A percentile compares a stretch with the other conserved stretches of the same genome.
These are phyloP conservation scores for Podospora fimiseda DNA, from an alignment of 495 filamentous ascomycete genomes.

Conservation along the genomic window DNA sequence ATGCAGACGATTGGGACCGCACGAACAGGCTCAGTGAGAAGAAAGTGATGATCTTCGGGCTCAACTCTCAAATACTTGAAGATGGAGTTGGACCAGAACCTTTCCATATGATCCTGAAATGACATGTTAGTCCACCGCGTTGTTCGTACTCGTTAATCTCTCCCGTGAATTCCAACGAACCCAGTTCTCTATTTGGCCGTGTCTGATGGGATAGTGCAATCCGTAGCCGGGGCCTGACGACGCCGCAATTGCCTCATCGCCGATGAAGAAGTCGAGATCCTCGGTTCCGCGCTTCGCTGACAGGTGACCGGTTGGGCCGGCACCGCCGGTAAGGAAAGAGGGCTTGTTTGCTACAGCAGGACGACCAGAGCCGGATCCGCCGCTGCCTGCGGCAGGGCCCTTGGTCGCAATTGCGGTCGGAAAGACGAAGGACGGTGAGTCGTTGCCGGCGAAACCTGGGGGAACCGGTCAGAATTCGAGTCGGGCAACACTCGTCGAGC, in stretches of 20 bases:
- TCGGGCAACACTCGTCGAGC: not conserved
- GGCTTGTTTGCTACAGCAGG: slow-evolving; percentile 91
- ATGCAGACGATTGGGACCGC: not conserved
- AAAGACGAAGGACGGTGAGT: slow-evolving; percentile 98
- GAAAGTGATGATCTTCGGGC: slow-evolving; percentile 96
- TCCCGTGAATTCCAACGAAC: slow-evolving; percentile 35
- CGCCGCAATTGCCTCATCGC: slow-evolving; percentile 87
- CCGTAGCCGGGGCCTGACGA: slow-evolving; percentile 84
- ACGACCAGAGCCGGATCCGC: slow-evolving; percentile 73
- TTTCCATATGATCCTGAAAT: slow-evolving; percentile 89
- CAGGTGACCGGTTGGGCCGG: slow-evolving; percentile 72
- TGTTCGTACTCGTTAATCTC: not conserved
- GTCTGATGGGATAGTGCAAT: slow-evolving; percentile 92
- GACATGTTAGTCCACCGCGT: slow-evolving; percentile 17
- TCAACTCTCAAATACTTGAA: slow-evolving; percentile 98
- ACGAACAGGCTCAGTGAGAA: slow-evolving; percentile 90
- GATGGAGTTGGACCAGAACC: slow-evolving; percentile 99
- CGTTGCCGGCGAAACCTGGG: slow-evolving; percentile 95
- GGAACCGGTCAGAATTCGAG: slow-evolving; percentile 8
- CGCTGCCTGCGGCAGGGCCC: slow-evolving; percentile 59
- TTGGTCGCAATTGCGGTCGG: slow-evolving; percentile 98
- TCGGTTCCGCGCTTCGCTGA: slow-evolving; percentile 92
- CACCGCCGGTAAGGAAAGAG: slow-evolving; percentile 86
- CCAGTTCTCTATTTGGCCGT: slow-evolving; percentile 99
- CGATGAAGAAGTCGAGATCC: slow-evolving; percentile 98